Conservation (phyloP, 176 grass and related monocot genomes). For the Musa schizocarpa region DNA sequence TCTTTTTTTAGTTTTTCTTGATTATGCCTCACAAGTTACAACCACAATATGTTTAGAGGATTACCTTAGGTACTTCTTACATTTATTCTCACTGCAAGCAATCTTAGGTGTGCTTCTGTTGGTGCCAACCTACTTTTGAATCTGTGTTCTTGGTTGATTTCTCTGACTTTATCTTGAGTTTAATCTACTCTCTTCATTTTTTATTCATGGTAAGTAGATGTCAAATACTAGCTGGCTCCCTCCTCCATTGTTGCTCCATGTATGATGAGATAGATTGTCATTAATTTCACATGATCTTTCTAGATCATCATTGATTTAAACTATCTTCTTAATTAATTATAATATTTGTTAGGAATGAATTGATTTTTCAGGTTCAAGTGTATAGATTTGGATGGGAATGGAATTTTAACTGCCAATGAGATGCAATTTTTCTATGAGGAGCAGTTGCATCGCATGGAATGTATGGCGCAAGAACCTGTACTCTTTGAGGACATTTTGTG, state of each 20-base stretch:
- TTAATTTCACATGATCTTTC: neutral
- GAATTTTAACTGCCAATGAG: conserved; percentile 76
- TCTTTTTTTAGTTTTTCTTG: no score
- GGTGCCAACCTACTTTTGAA: no score
- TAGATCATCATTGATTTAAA: neutral
- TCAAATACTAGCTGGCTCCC: neutral
- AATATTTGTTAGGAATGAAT: neutral
- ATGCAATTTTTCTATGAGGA: conserved; percentile 92
- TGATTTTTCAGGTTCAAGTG: conserved; percentile 67
- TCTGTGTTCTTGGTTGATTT: no score
- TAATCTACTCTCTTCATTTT: neutral
- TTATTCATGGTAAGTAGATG: neutral
- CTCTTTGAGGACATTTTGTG: conserved; percentile 90
- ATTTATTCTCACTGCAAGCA: no score
- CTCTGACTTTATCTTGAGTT: no score
- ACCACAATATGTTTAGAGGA: no score
- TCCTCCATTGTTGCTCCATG: neutral
- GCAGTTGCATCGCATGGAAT: conserved; percentile 98
- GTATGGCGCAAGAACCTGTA: conserved; percentile 94
- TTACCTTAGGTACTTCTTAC: no score
- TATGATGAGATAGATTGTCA: neutral
- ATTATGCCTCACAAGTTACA: no score
- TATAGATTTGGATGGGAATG: conserved; percentile 89
- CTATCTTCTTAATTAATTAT: neutral
- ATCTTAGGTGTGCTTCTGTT: no score